Evolutionary conservation across 768 basidiomycete species (phyloP).

Genomic region (Crassisporium funariophilum): DNA sequence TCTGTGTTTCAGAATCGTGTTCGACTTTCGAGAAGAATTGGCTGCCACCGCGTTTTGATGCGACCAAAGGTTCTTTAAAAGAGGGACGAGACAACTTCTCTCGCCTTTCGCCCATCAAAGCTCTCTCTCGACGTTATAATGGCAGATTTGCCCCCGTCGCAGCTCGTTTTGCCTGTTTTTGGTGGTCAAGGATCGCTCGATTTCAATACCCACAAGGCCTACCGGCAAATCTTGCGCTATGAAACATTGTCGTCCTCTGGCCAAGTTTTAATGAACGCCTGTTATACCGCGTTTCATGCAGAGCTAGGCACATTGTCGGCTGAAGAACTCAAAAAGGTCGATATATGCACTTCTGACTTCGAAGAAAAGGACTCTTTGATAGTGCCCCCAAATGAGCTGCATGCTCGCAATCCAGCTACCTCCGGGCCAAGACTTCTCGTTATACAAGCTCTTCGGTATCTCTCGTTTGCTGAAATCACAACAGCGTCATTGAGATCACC

Average conservation of each 20-base stretch:
- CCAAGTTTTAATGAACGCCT: slow-evolving; percentile 49
- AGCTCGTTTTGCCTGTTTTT: slow-evolving; percentile 50
- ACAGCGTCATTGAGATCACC: slow-evolving; percentile 5
- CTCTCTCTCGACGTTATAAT: no score
- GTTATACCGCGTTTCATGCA: slow-evolving; percentile 47
- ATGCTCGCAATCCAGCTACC: slow-evolving; percentile 48
- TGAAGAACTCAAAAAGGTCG: slow-evolving; percentile 32
- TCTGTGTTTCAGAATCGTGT: no score
- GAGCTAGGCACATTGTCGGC: slow-evolving; percentile 52
- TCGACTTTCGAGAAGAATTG: no score
- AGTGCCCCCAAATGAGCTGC: slow-evolving; percentile 31
- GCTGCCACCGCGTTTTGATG: no score
- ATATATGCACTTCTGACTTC: slow-evolving; percentile 50
- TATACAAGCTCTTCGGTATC: slow-evolving; percentile 54
- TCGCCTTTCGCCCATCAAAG: no score
- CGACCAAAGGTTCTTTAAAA: no score
- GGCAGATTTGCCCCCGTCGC: no score
- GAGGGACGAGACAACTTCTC: no score
- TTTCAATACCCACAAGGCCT: slow-evolving; percentile 31
- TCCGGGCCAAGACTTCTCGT: slow-evolving; percentile 52
- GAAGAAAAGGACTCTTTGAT: slow-evolving; percentile 40
- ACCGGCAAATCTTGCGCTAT: slow-evolving; percentile 35
- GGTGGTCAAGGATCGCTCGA: slow-evolving; percentile 54
- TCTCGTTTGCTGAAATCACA: slow-evolving; percentile 39
- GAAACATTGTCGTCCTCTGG: slow-evolving; percentile 41